phyloP scores from a whole-genome alignment of 305 asterid species.

The Lippia alba region DNA sequence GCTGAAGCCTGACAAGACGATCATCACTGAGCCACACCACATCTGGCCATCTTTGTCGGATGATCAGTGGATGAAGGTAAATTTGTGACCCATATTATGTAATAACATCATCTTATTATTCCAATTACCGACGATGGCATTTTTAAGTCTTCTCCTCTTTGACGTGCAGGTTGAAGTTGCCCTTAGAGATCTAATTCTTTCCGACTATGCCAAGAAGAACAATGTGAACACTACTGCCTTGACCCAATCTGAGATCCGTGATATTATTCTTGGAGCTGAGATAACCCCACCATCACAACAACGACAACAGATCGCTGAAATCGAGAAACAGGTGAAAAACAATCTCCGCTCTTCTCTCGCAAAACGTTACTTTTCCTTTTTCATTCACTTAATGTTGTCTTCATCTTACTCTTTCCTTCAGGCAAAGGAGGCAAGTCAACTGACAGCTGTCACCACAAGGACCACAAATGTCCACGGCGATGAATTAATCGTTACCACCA shows the following conservation, averaged over 20 bases:
- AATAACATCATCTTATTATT: background rate
- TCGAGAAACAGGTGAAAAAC: constrained; percentile 82
- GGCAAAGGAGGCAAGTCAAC: constrained; percentile 97
- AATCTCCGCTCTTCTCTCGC: background rate
- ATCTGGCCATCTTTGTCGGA: constrained; percentile 98
- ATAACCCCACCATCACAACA: constrained; percentile 99
- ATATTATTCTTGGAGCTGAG: constrained; percentile 98
- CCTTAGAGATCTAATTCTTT: constrained; percentile 90
- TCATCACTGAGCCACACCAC: constrained; percentile 94
- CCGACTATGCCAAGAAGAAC: constrained; percentile 99
- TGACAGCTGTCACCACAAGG: constrained; percentile 95
- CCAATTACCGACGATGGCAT: background rate
- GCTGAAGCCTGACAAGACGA: constrained; percentile 97
- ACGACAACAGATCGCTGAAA: constrained; percentile 99
- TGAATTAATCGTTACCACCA: constrained; percentile 89
- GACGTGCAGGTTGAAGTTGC: constrained; percentile 94
- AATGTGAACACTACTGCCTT: constrained; percentile 98
- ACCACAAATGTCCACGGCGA: constrained; percentile 98
- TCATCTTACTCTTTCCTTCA: constrained; percentile 29
- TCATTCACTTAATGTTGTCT: background rate
- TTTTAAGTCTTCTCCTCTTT: constrained; percentile 12
- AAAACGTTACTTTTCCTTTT: background rate
- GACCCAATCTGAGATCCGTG: constrained; percentile 97
- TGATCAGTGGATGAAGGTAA: constrained; percentile 98
- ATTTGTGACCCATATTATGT: constrained; percentile 3